Evolutionary conservation across 495 filamentous ascomycete species (phyloP), one percentile per base, ranked within the genome.

Genomic region (Podospora comata): DNA sequence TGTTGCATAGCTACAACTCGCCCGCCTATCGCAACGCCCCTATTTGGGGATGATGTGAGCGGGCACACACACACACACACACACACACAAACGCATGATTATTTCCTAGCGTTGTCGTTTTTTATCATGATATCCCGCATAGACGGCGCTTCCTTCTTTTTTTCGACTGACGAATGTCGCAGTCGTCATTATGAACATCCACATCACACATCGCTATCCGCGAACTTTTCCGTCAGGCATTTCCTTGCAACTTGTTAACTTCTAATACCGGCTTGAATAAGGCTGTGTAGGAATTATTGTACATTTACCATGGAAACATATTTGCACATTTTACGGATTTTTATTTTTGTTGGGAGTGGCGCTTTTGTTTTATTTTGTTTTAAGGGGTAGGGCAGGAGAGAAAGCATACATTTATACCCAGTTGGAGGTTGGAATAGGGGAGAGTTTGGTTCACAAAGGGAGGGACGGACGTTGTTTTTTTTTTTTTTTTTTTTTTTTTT

Each of bases 1-100:
- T 82, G 34, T 73, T 84, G 16, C 81, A 84, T 66, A 83, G 81
- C 67, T 84, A 84, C 66, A 81, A 84, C 65, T 82, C 82, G 4
- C 81, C 82, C 6, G 81, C 81, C 15, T 84, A 84, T 66, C 77
- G 79, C 19, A 71, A 77, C 59, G 78, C 72, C 5, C 82, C 82
- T 1, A 83, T 84, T 27, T 82, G 82, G 81, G 74, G 79, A 39
- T 83, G 61, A 78, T n/a, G 26, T 26, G 26, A 32, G 30, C 4
- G 57, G 23, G 18, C 54, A 23, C 23, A 1, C 23, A 23, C 23
- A 23, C 15, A 44, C 6, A 28, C 27, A 60, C 32, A 39, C 26
- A 19, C 23, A 28, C 23, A 9, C 23, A 23, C n/a, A 23, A 6
- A 23, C 20, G 20, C 19, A 58, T 54, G 13, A 59, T 62, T 68